These are phyloP conservation scores for Solanum neorickii DNA, from an alignment of 257 asterid species.

Conservation along the genomic window DNA sequence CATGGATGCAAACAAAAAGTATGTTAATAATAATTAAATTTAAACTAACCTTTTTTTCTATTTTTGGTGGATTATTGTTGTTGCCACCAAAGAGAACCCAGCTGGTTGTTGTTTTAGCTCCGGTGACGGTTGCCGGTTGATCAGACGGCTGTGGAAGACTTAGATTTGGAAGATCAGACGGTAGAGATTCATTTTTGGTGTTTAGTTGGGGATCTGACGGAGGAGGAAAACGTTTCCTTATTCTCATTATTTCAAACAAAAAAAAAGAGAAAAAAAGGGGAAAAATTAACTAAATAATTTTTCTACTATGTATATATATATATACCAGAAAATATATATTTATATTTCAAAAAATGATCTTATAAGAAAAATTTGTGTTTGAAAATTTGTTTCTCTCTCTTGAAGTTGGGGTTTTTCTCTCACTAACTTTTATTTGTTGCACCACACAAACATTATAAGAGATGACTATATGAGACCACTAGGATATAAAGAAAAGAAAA, in stretches of 20 bases:
- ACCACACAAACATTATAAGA: slow-evolving; percentile 32
- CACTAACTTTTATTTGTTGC: slow-evolving; percentile 80
- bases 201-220: slow-evolving; percentile 49
- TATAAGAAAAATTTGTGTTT: neutral
- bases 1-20: neutral
- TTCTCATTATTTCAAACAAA: slow-evolving; percentile 35
- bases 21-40: neutral
- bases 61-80: neutral
- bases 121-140: slow-evolving; percentile 2
- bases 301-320: neutral
- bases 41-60: slow-evolving; percentile 17
- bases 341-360: neutral
- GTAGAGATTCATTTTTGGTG: neutral
- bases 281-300: neutral
- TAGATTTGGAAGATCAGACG: slow-evolving; percentile 21
- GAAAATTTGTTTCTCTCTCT: neutral
- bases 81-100: slow-evolving; percentile 17
- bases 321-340: too few relatives aligned
- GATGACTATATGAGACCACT: slow-evolving; percentile 13
- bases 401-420: slow-evolving; percentile 27
- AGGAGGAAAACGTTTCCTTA: slow-evolving; percentile 46
- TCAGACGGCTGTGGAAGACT: slow-evolving; percentile 2
- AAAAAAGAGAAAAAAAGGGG: neutral
- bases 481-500: neutral
- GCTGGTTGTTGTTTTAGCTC: slow-evolving; percentile 2